Percentiles rank a stretch among this genome's conserved stretches.
These are phyloP conservation scores for Pseudozyma tsukubaensis DNA, from an alignment of 1,284 basidiomycete genomes.

Conservation along the genomic window DNA sequence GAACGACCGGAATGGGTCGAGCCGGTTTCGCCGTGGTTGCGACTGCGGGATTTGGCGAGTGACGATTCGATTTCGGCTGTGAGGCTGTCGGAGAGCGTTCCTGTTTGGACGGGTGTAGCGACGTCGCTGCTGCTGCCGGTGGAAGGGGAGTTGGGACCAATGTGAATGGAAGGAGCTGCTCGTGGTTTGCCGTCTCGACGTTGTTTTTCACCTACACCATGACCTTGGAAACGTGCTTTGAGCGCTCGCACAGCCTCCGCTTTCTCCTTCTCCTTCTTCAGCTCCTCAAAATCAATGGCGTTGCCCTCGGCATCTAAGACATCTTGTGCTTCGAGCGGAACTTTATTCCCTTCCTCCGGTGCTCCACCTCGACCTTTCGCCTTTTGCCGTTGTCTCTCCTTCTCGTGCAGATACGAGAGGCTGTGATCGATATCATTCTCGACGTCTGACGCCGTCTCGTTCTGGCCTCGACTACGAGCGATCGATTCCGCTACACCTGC, in stretches of 20 bases:
- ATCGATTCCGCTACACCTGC: slow-evolving; percentile 33
- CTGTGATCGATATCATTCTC: slow-evolving; percentile 62
- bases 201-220: slow-evolving; percentile 39
- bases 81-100: slow-evolving; percentile 21
- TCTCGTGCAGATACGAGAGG: slow-evolving; percentile 52
- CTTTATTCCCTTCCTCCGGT: slow-evolving; percentile 2
- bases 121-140: not conserved
- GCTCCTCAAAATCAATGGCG: slow-evolving; percentile 40
- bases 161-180: slow-evolving; percentile 32
- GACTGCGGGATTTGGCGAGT: slow-evolving; percentile 21
- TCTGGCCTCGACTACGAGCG: slow-evolving; percentile 31
- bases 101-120: not conserved
- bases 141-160: slow-evolving; percentile 13
- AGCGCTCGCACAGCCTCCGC: slow-evolving; percentile 57
- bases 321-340: slow-evolving; percentile 8
- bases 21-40: slow-evolving; percentile 13
- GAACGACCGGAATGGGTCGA: slow-evolving; percentile 21
- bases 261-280: slow-evolving; percentile 56
- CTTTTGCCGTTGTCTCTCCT: slow-evolving; percentile 39
- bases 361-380: slow-evolving; percentile 33
- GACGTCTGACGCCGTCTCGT: slow-evolving; percentile 49
- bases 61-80: slow-evolving; percentile 39
- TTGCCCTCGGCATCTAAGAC: slow-evolving; percentile 36
- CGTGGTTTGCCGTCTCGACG: slow-evolving; percentile 16
- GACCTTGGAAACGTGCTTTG: slow-evolving; percentile 52